Base-by-base conservation (phyloP, 257 asterid species). In the Solanum habrochaites region DNA sequence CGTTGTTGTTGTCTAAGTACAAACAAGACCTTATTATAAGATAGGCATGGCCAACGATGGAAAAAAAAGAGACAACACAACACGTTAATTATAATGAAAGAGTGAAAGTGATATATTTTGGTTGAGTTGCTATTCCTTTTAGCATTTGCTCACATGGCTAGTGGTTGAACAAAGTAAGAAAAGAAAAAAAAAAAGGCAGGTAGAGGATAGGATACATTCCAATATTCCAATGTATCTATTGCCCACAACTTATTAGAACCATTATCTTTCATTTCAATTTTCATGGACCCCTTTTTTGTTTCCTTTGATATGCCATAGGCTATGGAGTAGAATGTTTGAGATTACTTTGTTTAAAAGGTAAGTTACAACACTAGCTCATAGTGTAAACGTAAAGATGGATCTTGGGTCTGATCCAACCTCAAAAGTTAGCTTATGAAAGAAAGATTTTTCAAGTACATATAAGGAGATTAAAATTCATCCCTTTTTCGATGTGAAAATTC, bases 141-240 rank as follows among this genome's bases (percentile, higher is more conserved):
- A 85, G 83, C 45, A 74, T 85, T 70, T 29, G 52, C 25, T 85
- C 83, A 85, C 87, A 85, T 71, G 87, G 87, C 83, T 70, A 71
- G 87, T 70, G 83, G 87, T 39, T 67, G 13, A 27, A n/a, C 47
- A 47, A 35, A 70, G 27, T 45, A 31, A 74, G 82, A 45, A 85
- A 70, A 27, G 20, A 84, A n/a, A 60, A 32, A 85, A 85, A 49
- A 56, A 60, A 29, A 32, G 25, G 31, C 71, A 45, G 49, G 18
- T 78, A 43, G 64, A 58, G 64, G 25, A 56, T 56, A 3, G 25
- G 64, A 78, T 78, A 78, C 64, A 8, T 37, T 78, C 64, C 83
- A 77, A 56, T 56, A 43, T 42, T 21, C 49, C 29, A 23, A 77
- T 77, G 14, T n/a, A 13, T 78, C n/a, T 43, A 45, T 16, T 80